Evolutionary conservation across 2,329 filamentous ascomycete genomes (phyloP).

Genomic region (Exophiala calicioides): DNA sequence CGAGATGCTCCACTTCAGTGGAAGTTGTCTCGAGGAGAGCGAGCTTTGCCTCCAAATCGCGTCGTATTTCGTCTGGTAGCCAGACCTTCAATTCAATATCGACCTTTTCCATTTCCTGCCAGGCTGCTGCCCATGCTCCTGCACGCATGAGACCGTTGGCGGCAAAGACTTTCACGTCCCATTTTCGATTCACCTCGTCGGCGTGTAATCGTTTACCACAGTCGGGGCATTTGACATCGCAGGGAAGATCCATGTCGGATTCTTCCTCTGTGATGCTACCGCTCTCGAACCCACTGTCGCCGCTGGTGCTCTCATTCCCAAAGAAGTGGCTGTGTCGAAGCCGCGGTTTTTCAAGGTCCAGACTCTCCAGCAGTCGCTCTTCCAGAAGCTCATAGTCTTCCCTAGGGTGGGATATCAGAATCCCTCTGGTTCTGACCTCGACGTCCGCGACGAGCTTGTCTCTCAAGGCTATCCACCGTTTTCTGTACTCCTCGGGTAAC

Average conservation of each 20-base stretch:
- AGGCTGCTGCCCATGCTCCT: conserved; percentile 89
- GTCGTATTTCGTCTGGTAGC: conserved; percentile 55
- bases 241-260: conserved; percentile 26
- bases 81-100: conserved; percentile 86
- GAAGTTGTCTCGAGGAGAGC: conserved; percentile 7
- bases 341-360: conserved; percentile 58
- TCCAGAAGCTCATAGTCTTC: conserved; percentile 65
- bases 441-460: conserved; percentile 55
- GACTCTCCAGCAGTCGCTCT: conserved; percentile 60
- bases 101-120: conserved; percentile 98
- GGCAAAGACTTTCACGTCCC: conserved; percentile 80
- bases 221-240: conserved; percentile 47
- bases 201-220: conserved; percentile 52
- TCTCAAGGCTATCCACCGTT: conserved; percentile 53
- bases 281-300: conserved; percentile 37
- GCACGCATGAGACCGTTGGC: conserved; percentile 92
- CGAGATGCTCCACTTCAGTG: background rate
- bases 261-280: conserved; percentile 40
- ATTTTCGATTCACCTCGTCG: conserved; percentile 55
- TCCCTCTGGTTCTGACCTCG: conserved; percentile 58
- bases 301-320: conserved; percentile 26
- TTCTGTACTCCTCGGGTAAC: conserved; percentile 49
- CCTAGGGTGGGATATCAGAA: conserved; percentile 63
- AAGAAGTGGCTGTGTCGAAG: conserved; percentile 63
- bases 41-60: conserved; percentile 41